phyloP scores from a whole-genome alignment of 805 yeast species.

The Suhomyces vadensis region DNA sequence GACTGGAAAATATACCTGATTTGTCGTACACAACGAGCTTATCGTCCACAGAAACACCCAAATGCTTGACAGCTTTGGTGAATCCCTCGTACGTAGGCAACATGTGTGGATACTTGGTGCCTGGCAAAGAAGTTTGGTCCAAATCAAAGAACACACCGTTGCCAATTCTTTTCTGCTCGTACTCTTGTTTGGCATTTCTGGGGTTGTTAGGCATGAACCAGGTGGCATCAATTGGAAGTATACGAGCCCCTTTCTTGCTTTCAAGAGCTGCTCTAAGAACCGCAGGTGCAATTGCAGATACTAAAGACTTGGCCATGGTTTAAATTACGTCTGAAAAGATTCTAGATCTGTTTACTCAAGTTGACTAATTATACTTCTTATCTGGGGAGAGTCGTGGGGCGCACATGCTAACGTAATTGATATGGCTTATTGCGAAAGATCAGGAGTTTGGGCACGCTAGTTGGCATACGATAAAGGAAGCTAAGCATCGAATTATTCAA shows the following conservation, averaged over 20 bases:
- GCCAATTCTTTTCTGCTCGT: constrained; percentile 56
- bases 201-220: constrained; percentile 88
- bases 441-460: too few species aligned
- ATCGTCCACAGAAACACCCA: constrained; percentile 61
- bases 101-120: constrained; percentile 86
- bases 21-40: constrained; percentile 80
- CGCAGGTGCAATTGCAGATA: constrained; percentile 15
- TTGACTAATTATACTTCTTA: too few species aligned
- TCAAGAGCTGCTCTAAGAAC: constrained; percentile 13
- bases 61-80: constrained; percentile 47
- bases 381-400: too few species aligned
- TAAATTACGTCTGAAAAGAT: too few species aligned
- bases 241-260: constrained; percentile 17
- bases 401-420: too few species aligned
- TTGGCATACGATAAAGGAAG: too few species aligned
- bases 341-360: too few species aligned
- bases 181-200: constrained; percentile 60
- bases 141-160: constrained; percentile 76
- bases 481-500: too few species aligned
- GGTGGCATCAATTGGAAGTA: constrained; percentile 77
- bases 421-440: too few species aligned
- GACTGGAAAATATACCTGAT: constrained; percentile 81
- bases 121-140: constrained; percentile 61
- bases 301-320: constrained; percentile 9
- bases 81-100: constrained; percentile 65